Evolutionary conservation across 2,329 filamentous ascomycete genomes (phyloP).

Genomic region (Ceratocystis albifundus): DNA sequence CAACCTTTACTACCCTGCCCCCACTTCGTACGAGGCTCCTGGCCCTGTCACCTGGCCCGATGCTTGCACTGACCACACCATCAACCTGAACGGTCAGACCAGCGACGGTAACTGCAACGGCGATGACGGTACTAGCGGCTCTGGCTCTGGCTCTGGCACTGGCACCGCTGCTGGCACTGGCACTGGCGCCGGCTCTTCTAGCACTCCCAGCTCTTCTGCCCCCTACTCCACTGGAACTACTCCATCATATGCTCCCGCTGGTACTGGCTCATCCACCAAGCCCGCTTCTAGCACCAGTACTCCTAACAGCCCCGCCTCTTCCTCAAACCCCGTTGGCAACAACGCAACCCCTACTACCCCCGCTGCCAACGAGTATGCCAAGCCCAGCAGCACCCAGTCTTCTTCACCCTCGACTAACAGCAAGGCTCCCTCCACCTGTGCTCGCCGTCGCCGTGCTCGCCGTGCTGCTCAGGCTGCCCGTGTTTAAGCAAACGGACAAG

Average conservation of each 20-base stretch:
- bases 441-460: constrained; percentile 15
- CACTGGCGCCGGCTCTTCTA: neutral
- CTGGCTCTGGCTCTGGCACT: constrained; percentile 22
- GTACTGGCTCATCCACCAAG: neutral
- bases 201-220: neutral
- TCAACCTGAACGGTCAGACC: constrained; percentile 30
- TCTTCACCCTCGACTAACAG: neutral
- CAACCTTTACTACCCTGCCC: constrained; percentile 35
- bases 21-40: constrained; percentile 29
- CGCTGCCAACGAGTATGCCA: neutral
- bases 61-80: constrained; percentile 32
- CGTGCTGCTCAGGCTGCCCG: constrained; percentile 10
- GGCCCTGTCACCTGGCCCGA: constrained; percentile 29
- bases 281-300: too few species aligned
- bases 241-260: constrained; percentile 14
- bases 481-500: neutral
- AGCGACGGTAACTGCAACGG: constrained; percentile 32
- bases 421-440: constrained; percentile 1
- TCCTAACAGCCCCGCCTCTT: neutral
- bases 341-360: constrained; percentile 15
- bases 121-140: constrained; percentile 17
- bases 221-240: constrained; percentile 15
- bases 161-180: constrained; percentile 24
- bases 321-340: neutral
- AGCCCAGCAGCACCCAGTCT: neutral